phyloP scores from a whole-genome alignment of 257 asterid species.

The Schizonepeta tenuifolia region DNA sequence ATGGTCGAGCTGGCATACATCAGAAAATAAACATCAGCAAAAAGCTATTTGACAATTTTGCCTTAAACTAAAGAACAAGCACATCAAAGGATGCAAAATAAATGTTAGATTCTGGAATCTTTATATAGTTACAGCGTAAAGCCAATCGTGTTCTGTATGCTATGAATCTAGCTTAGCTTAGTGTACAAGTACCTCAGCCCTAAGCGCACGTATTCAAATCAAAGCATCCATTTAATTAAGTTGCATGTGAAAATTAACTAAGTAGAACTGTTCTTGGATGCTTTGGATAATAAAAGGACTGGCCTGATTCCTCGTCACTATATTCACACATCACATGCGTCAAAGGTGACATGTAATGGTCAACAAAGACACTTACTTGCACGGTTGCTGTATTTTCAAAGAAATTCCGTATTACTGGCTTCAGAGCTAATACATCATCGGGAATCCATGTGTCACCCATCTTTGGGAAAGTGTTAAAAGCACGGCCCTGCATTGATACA shows the following conservation, averaged over 20 bases:
- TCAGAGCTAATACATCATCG: slow-evolving; percentile 68
- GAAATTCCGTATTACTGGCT: slow-evolving; percentile 83
- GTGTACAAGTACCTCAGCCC: not conserved
- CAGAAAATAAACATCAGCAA: slow-evolving; percentile 24
- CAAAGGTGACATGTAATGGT: slow-evolving; percentile 14
- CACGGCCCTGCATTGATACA: slow-evolving; percentile 69
- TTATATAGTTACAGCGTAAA: not conserved
- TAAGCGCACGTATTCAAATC: not conserved
- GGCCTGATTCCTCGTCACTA: not conserved
- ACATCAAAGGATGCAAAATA: not conserved
- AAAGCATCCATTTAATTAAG: not conserved
- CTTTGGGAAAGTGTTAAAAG: slow-evolving; percentile 92
- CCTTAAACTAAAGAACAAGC: slow-evolving; percentile 11
- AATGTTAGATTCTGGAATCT: not conserved
- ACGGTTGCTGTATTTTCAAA: slow-evolving; percentile 90
- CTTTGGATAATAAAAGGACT: not conserved
- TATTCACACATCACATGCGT: slow-evolving; percentile 8
- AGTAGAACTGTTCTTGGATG: not conserved
- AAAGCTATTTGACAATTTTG: slow-evolving; percentile 5
- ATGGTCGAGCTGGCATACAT: slow-evolving; percentile 71
- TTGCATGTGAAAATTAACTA: not conserved
- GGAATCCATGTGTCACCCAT: slow-evolving; percentile 97
- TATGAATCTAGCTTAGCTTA: not conserved
- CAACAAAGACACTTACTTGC: slow-evolving; percentile 60
- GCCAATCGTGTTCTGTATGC: not conserved